Evolutionary conservation across 495 filamentous ascomycete genomes (phyloP), one percentile per base, ranked within the genome.

Genomic region (Tuber magnatum): DNA sequence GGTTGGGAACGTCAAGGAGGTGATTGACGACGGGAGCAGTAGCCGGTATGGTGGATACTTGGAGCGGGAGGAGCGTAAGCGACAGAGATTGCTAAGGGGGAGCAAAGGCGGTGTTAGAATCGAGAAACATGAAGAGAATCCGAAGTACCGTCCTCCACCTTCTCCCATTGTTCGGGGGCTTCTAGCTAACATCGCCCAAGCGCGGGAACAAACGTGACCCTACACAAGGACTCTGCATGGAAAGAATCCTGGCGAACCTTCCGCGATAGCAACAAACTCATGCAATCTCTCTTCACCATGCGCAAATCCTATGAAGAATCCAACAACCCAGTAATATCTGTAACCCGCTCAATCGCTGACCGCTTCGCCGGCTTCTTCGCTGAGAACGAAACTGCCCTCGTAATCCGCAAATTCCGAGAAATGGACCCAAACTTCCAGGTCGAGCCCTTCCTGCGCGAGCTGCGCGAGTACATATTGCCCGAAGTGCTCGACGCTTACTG

Each of bases 401-500:
- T 99, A 4, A 94, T 99, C 86, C 97, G 96, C 86, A 97, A 93
- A 84, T 94, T 99, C 86, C 90, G 94, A n/a, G 89, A 93, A 76
- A 96, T 98, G 89, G 96, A 99, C 80, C 96, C 95, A 20, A 90
- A 86, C 74, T 99, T 99, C 87, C 92, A 97, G 83, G 88, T 97
- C 82, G 95, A 99, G 83, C 89, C 92, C 0, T 99, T 97, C 87
- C 85, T 97, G 48, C 90, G 91, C 71, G 95, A 99, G 75, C 91
- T 99, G 84, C 91, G 95, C 80, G 96, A 98, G 85, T 99, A 98
- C 84, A 98, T 98, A 76, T 88, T 99, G 10, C 95, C 95, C 1
- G 95, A 99, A 84, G 96, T 98, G 5, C 89, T 99, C 12, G 95
- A 99, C 80, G 96, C 96, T 8, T 99, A 99, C 77, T 95, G 98